Evolutionary conservation across 495 filamentous ascomycete species (phyloP), one percentile per base, ranked within the genome.

Genomic region (Aspergillus heteromorphus): DNA sequence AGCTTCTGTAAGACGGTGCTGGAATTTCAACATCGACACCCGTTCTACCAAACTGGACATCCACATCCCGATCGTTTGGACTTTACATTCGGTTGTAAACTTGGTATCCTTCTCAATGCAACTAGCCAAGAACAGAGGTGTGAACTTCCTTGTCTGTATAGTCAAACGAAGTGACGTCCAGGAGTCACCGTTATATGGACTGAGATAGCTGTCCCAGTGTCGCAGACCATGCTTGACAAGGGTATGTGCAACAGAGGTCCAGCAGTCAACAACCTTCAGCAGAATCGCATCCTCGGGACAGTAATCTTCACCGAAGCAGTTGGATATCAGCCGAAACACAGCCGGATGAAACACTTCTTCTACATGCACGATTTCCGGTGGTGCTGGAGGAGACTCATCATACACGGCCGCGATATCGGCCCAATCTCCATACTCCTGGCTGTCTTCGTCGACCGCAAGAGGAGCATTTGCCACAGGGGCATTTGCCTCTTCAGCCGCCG

Each of bases 371-470:
- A 72, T 54, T 29, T 56, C 65, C 34, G 66, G 41, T 11, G 61
- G 61, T 5, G 48, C 21, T 11, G 64, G 40, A 21, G 57, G 43
- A 27, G 29, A 25, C 56, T 71, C 67, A 19, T 69, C 63, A 18
- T 75, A 73, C 25, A 77, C 61, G 38, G 79, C 77, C 42, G 79
- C 79, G 40, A 85, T 73, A 31, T 71, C 85, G 38, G 74, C 65
- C 75, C 79, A 87, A 57, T 88, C 87, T 23, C 85, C 87, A 64
- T 84, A 89, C 40, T 89, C 87, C 64, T 89, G 87, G 54, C 86
- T 89, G 40, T 89, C 87, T 47, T 88, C 87, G 48, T 80, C 78
- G 0, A 47, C 40, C 31, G 53, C 23, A 11, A 63, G 54, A 41
- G 52, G 27, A 25, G 31, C 41, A 17, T 60, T 57, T 36, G 53